A percentile compares a stretch with the other conserved stretches of the same genome.
phyloP scores from a whole-genome alignment of 768 basidiomycete genomes.

The Mycena filopes region DNA sequence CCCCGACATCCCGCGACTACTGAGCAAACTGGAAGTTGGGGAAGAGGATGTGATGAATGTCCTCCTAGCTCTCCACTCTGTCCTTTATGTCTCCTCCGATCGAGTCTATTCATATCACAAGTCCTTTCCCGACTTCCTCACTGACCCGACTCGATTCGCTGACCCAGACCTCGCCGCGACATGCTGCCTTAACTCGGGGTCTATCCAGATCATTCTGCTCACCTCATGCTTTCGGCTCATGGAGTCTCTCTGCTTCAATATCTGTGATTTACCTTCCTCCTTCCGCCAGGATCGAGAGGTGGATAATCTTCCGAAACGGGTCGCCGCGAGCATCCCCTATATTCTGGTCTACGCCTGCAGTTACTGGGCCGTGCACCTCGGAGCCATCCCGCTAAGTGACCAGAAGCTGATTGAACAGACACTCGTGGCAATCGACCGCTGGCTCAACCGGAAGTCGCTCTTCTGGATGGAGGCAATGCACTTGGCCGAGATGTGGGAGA shows the following conservation, averaged over 20 bases:
- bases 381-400: too few species aligned
- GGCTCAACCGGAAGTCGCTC: neutral
- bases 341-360: conserved; percentile 19
- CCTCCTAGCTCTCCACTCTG: neutral
- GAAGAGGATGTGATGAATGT: neutral
- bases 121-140: conserved; percentile 7
- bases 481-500: neutral
- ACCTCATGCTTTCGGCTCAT: conserved; percentile 7
- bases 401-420: too few species aligned
- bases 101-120: conserved; percentile 4
- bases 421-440: too few species aligned
- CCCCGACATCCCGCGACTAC: conserved; percentile 1
- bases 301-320: neutral
- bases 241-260: conserved; percentile 16
- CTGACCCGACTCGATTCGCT: neutral
- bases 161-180: neutral
- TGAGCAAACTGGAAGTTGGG: neutral
- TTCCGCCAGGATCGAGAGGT: conserved; percentile 14
- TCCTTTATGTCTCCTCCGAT: neutral
- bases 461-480: conserved; percentile 20
- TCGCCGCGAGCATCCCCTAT: neutral
- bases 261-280: conserved; percentile 18
- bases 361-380: conserved; percentile 22
- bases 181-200: neutral
- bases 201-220: neutral